Base-by-base conservation (phyloP, 306 rosid species). In the Morella rubra region DNA sequence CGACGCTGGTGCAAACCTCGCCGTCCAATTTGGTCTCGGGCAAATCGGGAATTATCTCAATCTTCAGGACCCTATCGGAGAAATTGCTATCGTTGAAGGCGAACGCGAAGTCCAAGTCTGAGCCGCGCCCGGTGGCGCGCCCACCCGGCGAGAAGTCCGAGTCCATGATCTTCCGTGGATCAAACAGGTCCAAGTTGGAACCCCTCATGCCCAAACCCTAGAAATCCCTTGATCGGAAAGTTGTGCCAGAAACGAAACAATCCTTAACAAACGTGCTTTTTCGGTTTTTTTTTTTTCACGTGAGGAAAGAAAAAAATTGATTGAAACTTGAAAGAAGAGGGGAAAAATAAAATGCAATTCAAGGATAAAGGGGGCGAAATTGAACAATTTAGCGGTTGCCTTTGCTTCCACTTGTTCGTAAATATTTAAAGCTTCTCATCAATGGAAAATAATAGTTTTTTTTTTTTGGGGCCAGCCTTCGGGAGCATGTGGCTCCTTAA, bases 61-160 rank as follows among this genome's bases (percentile, higher is more conserved):
- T 80, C 53, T 46, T 69, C 44, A 88, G 73, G 40, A 84, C 32
- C 64, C 88, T 81, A 68, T 88, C 83, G 19, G 88, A 86, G 86
- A 88, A 88, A 53, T 84, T 85, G 51, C 32, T 54, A 20, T 86
- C 74, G 79, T 84, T 76, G 64, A 86, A 86, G 20, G 92, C 90
- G 64, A 88, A 88, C 10, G 77, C 69, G 76, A 84, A 88, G 77
- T 84, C 79, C 14, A 71, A 59, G 19, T 77, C 66, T 44, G 76
- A 68, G 15, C 50, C 14, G 11, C n/a, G 54, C 27, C 41, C 52
- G 51, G 3, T 4, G 40, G 47, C 51, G 18, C 44, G 14, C 67
- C 75, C 52, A 15, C 42, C 74, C 8, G 72, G 75, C 49, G 72
- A 54, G 54, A 5, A 49, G 12, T 59, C 80, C 18, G 75, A 64